Percentiles rank a stretch among this genome's conserved stretches.
Evolutionary conservation across 805 yeast genomes (phyloP).

Genomic region (Kazachstania psychrophila): DNA sequence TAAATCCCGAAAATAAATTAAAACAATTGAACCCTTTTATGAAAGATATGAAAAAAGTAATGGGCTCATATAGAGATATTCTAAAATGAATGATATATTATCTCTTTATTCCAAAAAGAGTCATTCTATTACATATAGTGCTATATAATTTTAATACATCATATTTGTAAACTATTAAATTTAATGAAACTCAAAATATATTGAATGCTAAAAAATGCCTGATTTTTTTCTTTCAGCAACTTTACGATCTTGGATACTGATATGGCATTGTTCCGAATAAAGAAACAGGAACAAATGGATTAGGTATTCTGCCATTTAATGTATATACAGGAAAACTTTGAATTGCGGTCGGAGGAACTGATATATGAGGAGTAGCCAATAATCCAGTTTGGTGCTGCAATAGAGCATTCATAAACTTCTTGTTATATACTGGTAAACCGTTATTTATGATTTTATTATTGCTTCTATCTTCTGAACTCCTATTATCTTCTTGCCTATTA

Average conservation of each 20-base stretch:
- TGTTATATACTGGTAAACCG: constrained; percentile 13
- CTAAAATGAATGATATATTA: too few relatives aligned
- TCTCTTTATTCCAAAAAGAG: too few relatives aligned
- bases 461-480: not conserved
- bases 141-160: too few relatives aligned
- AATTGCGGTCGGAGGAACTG: not conserved
- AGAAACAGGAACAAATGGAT: not conserved
- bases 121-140: too few relatives aligned
- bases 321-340: constrained; percentile 1
- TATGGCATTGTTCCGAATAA: not conserved
- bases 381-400: constrained; percentile 16
- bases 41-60: not conserved
- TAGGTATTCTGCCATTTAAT: not conserved
- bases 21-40: not conserved
- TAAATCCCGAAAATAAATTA: not conserved
- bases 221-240: too few relatives aligned
- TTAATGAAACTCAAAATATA: too few relatives aligned
- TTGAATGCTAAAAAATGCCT: too few relatives aligned
- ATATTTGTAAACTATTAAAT: too few relatives aligned
- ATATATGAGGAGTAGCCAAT: not conserved
- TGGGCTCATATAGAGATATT: too few relatives aligned
- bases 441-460: not conserved
- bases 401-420: constrained; percentile 22
- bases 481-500: not conserved
- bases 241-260: not conserved